phyloP scores from a whole-genome alignment of 805 yeast genomes.

The Kazachstania africana region DNA sequence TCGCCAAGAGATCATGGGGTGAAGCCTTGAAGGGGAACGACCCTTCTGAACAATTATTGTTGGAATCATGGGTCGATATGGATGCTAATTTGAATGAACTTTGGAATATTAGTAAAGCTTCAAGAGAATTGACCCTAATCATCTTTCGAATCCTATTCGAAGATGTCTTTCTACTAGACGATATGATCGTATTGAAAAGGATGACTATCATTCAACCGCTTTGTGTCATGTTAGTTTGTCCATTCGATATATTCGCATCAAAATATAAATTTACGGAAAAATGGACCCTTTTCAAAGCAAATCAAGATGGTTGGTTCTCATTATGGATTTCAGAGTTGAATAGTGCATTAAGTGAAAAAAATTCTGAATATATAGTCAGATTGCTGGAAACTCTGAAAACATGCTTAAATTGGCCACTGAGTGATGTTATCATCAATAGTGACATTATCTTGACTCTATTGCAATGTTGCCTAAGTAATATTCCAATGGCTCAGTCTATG shows the following conservation, averaged over 20 bases:
- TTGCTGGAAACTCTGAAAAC: constrained; percentile 76
- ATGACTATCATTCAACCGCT: constrained; percentile 66
- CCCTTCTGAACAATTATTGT: constrained; percentile 31
- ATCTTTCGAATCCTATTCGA: constrained; percentile 83
- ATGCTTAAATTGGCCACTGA: constrained; percentile 83
- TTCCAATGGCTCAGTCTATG: constrained; percentile 60
- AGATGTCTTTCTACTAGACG: constrained; percentile 85
- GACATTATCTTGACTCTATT: constrained; percentile 57
- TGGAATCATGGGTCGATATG: constrained; percentile 79
- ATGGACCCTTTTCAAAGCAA: constrained; percentile 46
- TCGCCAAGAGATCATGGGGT: constrained; percentile 92
- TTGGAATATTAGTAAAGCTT: constrained; percentile 54
- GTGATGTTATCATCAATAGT: constrained; percentile 55
- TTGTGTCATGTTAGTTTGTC: constrained; percentile 73
- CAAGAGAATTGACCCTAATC: constrained; percentile 67
- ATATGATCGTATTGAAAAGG: constrained; percentile 76
- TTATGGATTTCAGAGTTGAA: constrained; percentile 53
- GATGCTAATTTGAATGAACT: constrained; percentile 61
- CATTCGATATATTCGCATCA: constrained; percentile 50
- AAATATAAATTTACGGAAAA: constrained; percentile 45
- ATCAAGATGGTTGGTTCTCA: constrained; percentile 75
- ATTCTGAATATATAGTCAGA: constrained; percentile 47
- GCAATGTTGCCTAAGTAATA: constrained; percentile 42
- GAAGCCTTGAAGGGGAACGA: constrained; percentile 35
- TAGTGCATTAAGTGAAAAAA: constrained; percentile 31